These are phyloP conservation scores for Magnaporthales sp. DNA, from an alignment of 2,329 filamentous ascomycete genomes.

Conservation along the genomic window DNA sequence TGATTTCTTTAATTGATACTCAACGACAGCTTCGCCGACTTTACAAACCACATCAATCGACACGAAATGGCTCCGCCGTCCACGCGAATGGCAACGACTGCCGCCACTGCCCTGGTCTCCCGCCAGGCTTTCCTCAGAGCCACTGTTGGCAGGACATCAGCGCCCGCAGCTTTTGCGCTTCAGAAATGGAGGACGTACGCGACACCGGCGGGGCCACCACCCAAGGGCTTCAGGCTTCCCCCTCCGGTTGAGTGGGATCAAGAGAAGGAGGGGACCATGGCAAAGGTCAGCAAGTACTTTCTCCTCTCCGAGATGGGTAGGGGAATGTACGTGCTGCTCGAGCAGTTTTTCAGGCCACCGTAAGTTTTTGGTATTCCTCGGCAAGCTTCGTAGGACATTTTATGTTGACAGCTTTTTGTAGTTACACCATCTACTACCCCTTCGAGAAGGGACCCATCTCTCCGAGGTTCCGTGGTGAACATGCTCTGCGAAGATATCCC, in stretches of 20 bases:
- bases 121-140: constrained; percentile 5
- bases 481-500: constrained; percentile 91
- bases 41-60: background rate
- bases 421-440: constrained; percentile 97
- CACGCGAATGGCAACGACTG: constrained; percentile 3
- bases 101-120: constrained; percentile 4
- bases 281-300: constrained; percentile 89
- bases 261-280: constrained; percentile 65
- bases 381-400: constrained; percentile 5
- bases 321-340: constrained; percentile 95
- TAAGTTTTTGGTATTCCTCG: constrained; percentile 44
- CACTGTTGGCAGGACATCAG: constrained; percentile 3
- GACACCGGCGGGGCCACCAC: constrained; percentile 69
- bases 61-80: constrained; percentile 6
- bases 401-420: constrained; percentile 23
- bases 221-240: constrained; percentile 71
- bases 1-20: background rate
- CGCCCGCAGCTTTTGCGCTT: constrained; percentile 1
- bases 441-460: constrained; percentile 99
- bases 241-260: constrained; percentile 72
- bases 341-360: constrained; percentile 98
- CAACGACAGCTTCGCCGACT: background rate
- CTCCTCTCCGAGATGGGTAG: constrained; percentile 90
- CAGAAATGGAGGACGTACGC: constrained; percentile 34
- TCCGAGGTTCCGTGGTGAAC: constrained; percentile 94